phyloP scores from a whole-genome alignment of 164 flowering plant species.

The Warburgia ugandensis region DNA sequence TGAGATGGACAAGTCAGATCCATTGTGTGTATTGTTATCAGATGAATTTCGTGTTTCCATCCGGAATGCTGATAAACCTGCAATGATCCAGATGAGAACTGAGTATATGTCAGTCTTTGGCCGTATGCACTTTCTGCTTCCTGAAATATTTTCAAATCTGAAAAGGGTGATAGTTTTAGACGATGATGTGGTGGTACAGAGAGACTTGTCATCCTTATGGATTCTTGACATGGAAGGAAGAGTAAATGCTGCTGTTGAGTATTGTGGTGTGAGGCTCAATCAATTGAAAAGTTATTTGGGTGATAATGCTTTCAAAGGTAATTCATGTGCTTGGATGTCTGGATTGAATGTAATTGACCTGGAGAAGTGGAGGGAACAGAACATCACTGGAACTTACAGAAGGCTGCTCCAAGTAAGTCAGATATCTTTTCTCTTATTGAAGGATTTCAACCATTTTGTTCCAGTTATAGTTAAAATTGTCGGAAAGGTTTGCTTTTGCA shows the following conservation, averaged over 20 bases:
- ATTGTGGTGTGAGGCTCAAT: slow-evolving; percentile 52
- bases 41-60: slow-evolving; percentile 78
- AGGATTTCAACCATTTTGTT: too few relatives aligned
- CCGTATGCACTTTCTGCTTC: slow-evolving; percentile 64
- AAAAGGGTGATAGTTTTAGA: slow-evolving; percentile 69
- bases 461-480: too few relatives aligned
- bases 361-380: slow-evolving; percentile 64
- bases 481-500: too few relatives aligned
- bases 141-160: slow-evolving; percentile 55
- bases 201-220: slow-evolving; percentile 80
- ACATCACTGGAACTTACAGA: slow-evolving; percentile 43
- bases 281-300: slow-evolving; percentile 48
- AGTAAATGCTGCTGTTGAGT: slow-evolving; percentile 67
- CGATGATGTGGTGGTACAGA: slow-evolving; percentile 82
- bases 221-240: slow-evolving; percentile 68
- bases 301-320: slow-evolving; percentile 18
- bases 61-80: slow-evolving; percentile 17
- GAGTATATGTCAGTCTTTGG: slow-evolving; percentile 71
- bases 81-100: slow-evolving; percentile 26
- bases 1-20: slow-evolving; percentile 20
- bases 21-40: slow-evolving; percentile 29
- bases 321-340: slow-evolving; percentile 87
- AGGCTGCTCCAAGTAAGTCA: slow-evolving; percentile 27
- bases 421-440: not conserved
- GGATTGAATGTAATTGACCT: slow-evolving; percentile 85